Conservation (phyloP, 1,139 yeast species). For the Saccharomyces hybrid region DNA sequence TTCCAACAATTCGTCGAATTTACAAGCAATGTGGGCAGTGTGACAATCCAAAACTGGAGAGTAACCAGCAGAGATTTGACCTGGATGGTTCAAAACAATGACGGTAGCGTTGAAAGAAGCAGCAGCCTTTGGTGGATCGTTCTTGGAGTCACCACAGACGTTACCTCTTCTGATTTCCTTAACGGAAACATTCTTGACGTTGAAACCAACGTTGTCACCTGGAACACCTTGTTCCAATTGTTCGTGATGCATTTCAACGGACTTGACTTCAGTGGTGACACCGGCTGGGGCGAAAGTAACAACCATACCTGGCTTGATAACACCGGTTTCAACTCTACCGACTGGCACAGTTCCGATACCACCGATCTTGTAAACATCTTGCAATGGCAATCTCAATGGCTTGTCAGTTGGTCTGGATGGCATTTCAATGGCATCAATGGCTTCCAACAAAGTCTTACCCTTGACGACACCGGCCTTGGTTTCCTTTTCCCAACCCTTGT, state of each 20-base stretch:
- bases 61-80: too few relatives aligned
- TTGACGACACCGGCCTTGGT: slow-evolving; percentile 70
- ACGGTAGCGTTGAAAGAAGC: too few relatives aligned
- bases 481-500: slow-evolving; percentile 87
- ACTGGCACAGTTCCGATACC: slow-evolving; percentile 93
- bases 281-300: slow-evolving; percentile 88
- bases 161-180: slow-evolving; percentile 93
- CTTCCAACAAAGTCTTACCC: slow-evolving; percentile 85
- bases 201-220: slow-evolving; percentile 95
- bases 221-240: slow-evolving; percentile 77
- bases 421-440: slow-evolving; percentile 81
- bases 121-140: slow-evolving; percentile 73
- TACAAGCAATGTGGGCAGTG: slow-evolving; percentile 88
- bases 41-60: too few relatives aligned
- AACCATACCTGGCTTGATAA: slow-evolving; percentile 86
- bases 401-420: slow-evolving; percentile 80
- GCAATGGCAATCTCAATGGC: slow-evolving; percentile 87
- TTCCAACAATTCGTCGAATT: slow-evolving; percentile 73
- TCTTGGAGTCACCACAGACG: slow-evolving; percentile 93
- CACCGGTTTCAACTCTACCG: slow-evolving; percentile 92
- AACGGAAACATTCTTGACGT: slow-evolving; percentile 90
- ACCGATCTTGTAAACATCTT: slow-evolving; percentile 70
- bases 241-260: slow-evolving; percentile 94
- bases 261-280: slow-evolving; percentile 88
- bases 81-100: too few relatives aligned